Percentiles rank a stretch among this genome's conserved stretches.
Evolutionary conservation across 768 basidiomycete genomes (phyloP).

Genomic region (Pleurotus giganteus): DNA sequence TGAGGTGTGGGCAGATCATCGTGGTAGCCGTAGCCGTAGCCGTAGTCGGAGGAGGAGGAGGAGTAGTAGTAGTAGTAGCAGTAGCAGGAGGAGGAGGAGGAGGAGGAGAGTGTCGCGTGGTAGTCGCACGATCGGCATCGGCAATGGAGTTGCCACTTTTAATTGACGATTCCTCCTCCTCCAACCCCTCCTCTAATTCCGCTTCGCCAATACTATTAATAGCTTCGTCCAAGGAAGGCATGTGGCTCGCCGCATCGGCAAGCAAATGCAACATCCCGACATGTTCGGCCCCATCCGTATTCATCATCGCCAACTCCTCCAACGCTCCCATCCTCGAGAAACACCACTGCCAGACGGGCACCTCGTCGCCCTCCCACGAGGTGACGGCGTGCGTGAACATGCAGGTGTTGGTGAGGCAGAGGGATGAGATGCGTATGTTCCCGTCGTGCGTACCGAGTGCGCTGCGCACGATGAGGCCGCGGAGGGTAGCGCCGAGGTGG

Average conservation of each 20-base stretch:
- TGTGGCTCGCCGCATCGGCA: slow-evolving; percentile 1
- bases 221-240: slow-evolving; percentile 8
- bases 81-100: too few species aligned
- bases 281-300: slow-evolving; percentile 1
- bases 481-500: slow-evolving; percentile 5
- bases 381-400: slow-evolving; percentile 8
- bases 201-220: too few species aligned
- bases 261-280: slow-evolving; percentile 6
- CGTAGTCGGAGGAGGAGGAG: too few species aligned
- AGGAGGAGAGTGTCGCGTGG: slow-evolving; percentile 4
- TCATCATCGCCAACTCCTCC: not conserved
- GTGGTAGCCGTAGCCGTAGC: too few species aligned
- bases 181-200: not conserved
- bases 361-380: slow-evolving; percentile 3
- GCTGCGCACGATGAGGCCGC: slow-evolving; percentile 3
- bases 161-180: not conserved
- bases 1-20: slow-evolving; percentile 4
- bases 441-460: slow-evolving; percentile 1
- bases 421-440: not conserved
- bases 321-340: not conserved
- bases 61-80: too few species aligned
- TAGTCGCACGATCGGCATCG: not conserved
- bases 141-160: too few species aligned
- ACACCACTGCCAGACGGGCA: slow-evolving; percentile 9
- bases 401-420: slow-evolving; percentile 6